Conservation (phyloP, 768 basidiomycete genomes). For the Ephemerocybe angulata region DNA sequence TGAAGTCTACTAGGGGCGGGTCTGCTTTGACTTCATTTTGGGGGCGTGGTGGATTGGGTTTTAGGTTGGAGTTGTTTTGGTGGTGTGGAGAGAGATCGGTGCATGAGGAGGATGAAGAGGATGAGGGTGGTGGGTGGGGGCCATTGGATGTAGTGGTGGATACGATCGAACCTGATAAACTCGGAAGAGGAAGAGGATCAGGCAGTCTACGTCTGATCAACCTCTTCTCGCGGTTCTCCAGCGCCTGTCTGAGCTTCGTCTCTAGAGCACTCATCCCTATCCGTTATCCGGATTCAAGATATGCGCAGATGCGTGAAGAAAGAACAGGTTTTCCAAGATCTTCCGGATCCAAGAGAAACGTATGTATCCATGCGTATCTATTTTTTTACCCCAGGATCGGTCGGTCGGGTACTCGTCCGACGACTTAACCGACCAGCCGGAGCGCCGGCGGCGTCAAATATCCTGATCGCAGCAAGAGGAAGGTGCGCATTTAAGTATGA, state of each 20-base stretch:
- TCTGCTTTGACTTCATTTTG: not conserved
- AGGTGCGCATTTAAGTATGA: no score
- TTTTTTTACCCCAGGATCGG: no score
- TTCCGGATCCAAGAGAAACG: no score
- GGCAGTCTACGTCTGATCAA: slow-evolving; percentile 70
- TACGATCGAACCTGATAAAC: no score
- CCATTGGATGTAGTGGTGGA: no score
- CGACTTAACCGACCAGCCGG: no score
- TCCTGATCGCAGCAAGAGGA: no score
- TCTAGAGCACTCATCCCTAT: slow-evolving; percentile 20
- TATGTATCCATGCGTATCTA: no score
- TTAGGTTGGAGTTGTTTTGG: not conserved
- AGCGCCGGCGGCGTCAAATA: no score
- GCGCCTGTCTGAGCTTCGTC: slow-evolving; percentile 44
- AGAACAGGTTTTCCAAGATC: no score
- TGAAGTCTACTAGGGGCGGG: slow-evolving; percentile 56
- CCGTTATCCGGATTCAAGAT: no score
- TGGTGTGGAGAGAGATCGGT: slow-evolving; percentile 4
- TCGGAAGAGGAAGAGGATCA: slow-evolving; percentile 29
- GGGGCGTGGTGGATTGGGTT: not conserved
- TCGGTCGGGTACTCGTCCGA: no score
- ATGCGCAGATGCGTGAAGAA: not conserved
- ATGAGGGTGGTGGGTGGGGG: slow-evolving; percentile 18
- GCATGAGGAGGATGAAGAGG: slow-evolving; percentile 26
- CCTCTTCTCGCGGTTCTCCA: slow-evolving; percentile 62